Base-by-base conservation (phyloP, 208 protist genomes). In the Crithidia mellificae region DNA sequence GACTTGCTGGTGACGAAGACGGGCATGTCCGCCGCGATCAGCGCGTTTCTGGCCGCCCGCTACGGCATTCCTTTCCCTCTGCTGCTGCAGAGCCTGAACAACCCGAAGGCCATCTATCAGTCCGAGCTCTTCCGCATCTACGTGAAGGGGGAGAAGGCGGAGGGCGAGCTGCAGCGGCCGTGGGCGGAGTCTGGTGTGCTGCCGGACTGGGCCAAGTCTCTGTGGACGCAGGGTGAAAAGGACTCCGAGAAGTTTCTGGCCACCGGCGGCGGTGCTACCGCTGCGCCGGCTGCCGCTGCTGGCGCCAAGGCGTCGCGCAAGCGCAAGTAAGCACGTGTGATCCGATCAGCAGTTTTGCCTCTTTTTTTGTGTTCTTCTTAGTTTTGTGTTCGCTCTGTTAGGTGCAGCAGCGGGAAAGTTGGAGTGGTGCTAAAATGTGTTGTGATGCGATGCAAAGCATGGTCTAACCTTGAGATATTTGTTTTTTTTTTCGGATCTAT, bases 21-120 rank as follows among this genome's bases (percentile, higher is more conserved):
- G 11, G 68, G 77, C 2, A 62, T 95, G 12, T 66, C 85, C 8
- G 74, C 83, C 7, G 78, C 30, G 17, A 47, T 93, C 55, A 80
- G 79, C 59, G 46, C 80, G 34, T 86, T 93, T 50, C 46, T 90
- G 12, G 74, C 81, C 11, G 64, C 30, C 4, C 75, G 80, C 50
- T 94, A 77, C 65, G 76, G 72, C 39, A 80, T 87, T 29, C 55
- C 78, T 9, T 88, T 92, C 53, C 85, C 89, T n/a, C 78, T 95
- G 30, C 62, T 96, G n/a, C 55, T 95, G 20, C 92, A 96, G 81
- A 88, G 83, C 64, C 30, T 93, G 25, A 90, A 74, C 63, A 94
- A 95, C 77, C 89, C 92, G 15, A 72, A 79, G 50, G 68, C 71
- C 8, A 19, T 94, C 5, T 96, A 83, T 54, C 53, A 81, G 38